A percentile compares a stretch with the other conserved stretches of the same genome.
Conservation (phyloP, 768 basidiomycete genomes). For the Mycena maculata region DNA sequence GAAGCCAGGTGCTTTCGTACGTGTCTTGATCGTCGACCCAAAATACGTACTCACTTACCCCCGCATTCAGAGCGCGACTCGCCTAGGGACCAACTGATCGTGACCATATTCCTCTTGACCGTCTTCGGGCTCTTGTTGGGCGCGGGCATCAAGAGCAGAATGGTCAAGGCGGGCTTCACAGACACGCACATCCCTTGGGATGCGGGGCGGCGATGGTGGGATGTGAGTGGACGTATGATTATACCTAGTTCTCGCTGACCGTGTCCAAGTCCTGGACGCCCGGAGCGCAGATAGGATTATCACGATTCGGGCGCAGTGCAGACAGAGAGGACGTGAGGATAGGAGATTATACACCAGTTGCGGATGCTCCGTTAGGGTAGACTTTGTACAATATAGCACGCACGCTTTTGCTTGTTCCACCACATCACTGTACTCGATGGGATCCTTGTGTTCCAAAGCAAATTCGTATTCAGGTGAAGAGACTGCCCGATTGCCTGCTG, state of each 20-base stretch:
- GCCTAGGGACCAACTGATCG: slow-evolving; percentile 93
- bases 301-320: slow-evolving; percentile 60
- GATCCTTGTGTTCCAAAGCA: slow-evolving; percentile 66
- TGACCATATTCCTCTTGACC: slow-evolving; percentile 89
- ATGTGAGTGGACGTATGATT: slow-evolving; percentile 60
- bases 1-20: slow-evolving; percentile 96
- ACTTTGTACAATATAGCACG: slow-evolving; percentile 20
- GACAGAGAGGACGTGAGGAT: slow-evolving; percentile 46
- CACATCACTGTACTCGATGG: slow-evolving; percentile 52
- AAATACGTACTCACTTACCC: slow-evolving; percentile 14
- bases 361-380: slow-evolving; percentile 39
- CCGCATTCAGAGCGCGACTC: slow-evolving; percentile 84
- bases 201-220: slow-evolving; percentile 82
- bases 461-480: slow-evolving; percentile 23
- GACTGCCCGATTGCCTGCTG: background rate
- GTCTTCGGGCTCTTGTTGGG: slow-evolving; percentile 88
- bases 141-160: slow-evolving; percentile 85
- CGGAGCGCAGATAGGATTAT: slow-evolving; percentile 57
- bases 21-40: slow-evolving; percentile 48
- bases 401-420: slow-evolving; percentile 16
- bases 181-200: slow-evolving; percentile 73
- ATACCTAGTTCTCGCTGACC: slow-evolving; percentile 16
- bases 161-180: slow-evolving; percentile 78
- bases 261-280: slow-evolving; percentile 65
- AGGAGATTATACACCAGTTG: slow-evolving; percentile 60